Evolutionary conservation across 2,329 filamentous ascomycete species (phyloP).

Genomic region (Scedosporium boydii): DNA sequence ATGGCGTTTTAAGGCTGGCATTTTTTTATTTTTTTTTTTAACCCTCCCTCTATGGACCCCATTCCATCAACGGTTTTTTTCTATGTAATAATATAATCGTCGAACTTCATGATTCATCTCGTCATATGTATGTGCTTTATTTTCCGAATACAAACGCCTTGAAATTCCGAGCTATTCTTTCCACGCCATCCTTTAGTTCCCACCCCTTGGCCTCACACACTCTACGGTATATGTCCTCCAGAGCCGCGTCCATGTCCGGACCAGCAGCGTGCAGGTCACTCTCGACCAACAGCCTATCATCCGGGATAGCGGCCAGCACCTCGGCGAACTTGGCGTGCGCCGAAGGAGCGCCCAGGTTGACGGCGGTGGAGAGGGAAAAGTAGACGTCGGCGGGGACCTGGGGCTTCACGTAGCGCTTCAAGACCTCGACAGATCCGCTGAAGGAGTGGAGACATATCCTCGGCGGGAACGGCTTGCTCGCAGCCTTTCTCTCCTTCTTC

Average conservation of each 20-base stretch:
- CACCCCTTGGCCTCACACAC: constrained; percentile 74
- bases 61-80: not conserved
- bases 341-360: constrained; percentile 55
- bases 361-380: constrained; percentile 77
- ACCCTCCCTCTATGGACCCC: no score
- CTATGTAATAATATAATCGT: not conserved
- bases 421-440: constrained; percentile 63
- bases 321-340: constrained; percentile 41
- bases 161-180: constrained; percentile 65
- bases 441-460: constrained; percentile 92
- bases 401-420: constrained; percentile 69
- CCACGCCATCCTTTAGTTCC: constrained; percentile 61
- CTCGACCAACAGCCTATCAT: constrained; percentile 73
- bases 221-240: constrained; percentile 67
- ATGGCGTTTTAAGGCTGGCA: not conserved
- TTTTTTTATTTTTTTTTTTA: not conserved
- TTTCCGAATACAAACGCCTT: constrained; percentile 62
- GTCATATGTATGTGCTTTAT: not conserved
- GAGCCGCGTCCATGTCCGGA: constrained; percentile 62
- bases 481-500: constrained; percentile 9
- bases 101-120: not conserved
- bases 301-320: constrained; percentile 64
- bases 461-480: constrained; percentile 63
- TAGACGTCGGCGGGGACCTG: constrained; percentile 68
- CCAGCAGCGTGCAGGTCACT: constrained; percentile 85